These are phyloP conservation scores for Grammothele lineata DNA, from an alignment of 768 basidiomycete species.

Conservation along the genomic window DNA sequence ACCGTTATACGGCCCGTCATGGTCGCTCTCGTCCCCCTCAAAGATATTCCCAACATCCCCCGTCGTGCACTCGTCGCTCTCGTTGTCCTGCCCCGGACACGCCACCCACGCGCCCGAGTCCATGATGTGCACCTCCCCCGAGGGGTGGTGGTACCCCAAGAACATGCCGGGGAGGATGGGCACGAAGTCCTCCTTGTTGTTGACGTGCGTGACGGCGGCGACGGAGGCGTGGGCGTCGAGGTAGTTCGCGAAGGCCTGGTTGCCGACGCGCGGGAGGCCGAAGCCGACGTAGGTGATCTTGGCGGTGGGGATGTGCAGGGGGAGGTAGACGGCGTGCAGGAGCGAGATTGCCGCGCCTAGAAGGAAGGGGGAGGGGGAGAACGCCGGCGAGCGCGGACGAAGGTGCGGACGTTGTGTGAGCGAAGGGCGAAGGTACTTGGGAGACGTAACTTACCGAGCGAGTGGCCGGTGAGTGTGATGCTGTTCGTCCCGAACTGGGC, in stretches of 20 bases:
- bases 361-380: neutral
- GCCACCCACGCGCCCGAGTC: constrained; percentile 44
- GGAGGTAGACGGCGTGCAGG: constrained; percentile 47
- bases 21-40: constrained; percentile 38
- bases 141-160: constrained; percentile 44
- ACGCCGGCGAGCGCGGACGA: neutral
- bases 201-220: constrained; percentile 46
- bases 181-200: constrained; percentile 43
- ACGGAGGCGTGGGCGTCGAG: constrained; percentile 39
- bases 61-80: constrained; percentile 42
- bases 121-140: constrained; percentile 36
- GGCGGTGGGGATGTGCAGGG: constrained; percentile 41
- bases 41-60: constrained; percentile 50
- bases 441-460: constrained; percentile 27
- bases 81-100: constrained; percentile 62
- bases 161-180: constrained; percentile 32
- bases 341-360: constrained; percentile 50
- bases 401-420: too few relatives aligned
- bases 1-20: constrained; percentile 43
- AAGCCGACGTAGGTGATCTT: constrained; percentile 23
- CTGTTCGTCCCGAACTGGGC: constrained; percentile 29
- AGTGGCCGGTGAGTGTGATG: constrained; percentile 45
- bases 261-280: constrained; percentile 41
- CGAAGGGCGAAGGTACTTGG: too few relatives aligned
- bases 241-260: constrained; percentile 56